Percentiles rank a stretch among this genome's conserved stretches.
phyloP scores from a whole-genome alignment of 1,284 basidiomycete species.

The Afroboletus lepidellus region DNA sequence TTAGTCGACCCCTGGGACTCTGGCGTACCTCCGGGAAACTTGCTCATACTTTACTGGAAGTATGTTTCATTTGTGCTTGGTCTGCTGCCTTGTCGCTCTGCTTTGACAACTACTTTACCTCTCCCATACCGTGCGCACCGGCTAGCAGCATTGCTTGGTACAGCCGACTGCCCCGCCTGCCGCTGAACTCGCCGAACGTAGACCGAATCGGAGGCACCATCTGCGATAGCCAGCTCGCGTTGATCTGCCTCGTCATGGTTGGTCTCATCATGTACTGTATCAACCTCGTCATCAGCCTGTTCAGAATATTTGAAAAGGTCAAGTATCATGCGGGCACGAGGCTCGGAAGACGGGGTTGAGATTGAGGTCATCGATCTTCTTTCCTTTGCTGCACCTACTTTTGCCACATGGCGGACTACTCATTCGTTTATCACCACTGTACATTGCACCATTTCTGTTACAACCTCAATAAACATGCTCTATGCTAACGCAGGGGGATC shows the following conservation, averaged over 20 bases:
- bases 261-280: slow-evolving; percentile 76
- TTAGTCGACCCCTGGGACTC: slow-evolving; percentile 84
- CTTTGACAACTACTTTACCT: slow-evolving; percentile 92
- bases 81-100: slow-evolving; percentile 84
- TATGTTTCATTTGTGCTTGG: slow-evolving; percentile 90
- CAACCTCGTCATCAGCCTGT: slow-evolving; percentile 83
- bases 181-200: slow-evolving; percentile 40
- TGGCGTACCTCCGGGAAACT: slow-evolving; percentile 86
- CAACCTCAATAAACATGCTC: too few relatives aligned
- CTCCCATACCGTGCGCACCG: slow-evolving; percentile 73
- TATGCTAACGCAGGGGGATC: too few relatives aligned
- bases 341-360: slow-evolving; percentile 13
- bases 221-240: slow-evolving; percentile 69
- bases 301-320: slow-evolving; percentile 85
- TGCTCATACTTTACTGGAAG: slow-evolving; percentile 76
- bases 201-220: slow-evolving; percentile 49
- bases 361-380: not conserved
- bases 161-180: slow-evolving; percentile 53
- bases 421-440: not conserved
- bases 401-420: not conserved
- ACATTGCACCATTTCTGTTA: too few relatives aligned
- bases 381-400: not conserved
- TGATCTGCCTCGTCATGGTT: slow-evolving; percentile 73
- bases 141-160: slow-evolving; percentile 66
- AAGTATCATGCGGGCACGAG: slow-evolving; percentile 50